Evolutionary conservation across 192 early-diverging fungal genomes (phyloP), one percentile per base, ranked within the genome.

Genomic region (Diversispora eburnea): DNA sequence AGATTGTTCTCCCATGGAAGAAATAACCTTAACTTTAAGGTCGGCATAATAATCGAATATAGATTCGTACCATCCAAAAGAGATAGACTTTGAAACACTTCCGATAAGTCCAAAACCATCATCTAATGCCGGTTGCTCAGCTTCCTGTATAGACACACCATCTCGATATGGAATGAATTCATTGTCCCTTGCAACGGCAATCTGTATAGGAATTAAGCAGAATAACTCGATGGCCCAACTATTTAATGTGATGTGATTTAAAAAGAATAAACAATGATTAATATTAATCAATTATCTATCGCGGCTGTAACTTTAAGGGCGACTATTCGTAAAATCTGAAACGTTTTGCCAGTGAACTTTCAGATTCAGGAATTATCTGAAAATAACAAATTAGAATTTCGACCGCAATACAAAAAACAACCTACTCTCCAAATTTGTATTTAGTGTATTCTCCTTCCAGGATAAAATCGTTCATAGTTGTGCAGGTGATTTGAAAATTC

Each of bases 1-100:
- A 1, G 74, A 75, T 67, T 75, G 74, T 25, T 75, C 74, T 3
- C 74, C 74, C 74, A 75, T 75, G 3, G 58, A 62, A 2, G 74
- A 75, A n/a, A 75, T 55, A 3, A 68, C 74, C 51, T 75, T 75
- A 8, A 75, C 65, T 22, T 67, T 45, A 41, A 62, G 13, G 39
- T 70, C 25, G 9, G 58, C 74, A 60, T 70, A 70, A 58, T 69
- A 48, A 22, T 67, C 61, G 45, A 75, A 70, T 17, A 75, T 70
- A 15, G 70, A 25, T 49, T 72, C 70, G 22, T 72, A 72, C 70
- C 70, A 72, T n/a, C 59, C 70, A 62, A 72, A 72, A 61, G 70
- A 72, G 17, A 72, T 72, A 12, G 70, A 57, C 33, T 60, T 72
- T 12, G 25, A 57, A 3, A 59, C 70, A 61, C 59, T 62, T 20